Percentiles rank a stretch among this genome's conserved stretches.
These are phyloP conservation scores for Acanthamoeba royreba DNA, from an alignment of 208 protist species.

Conservation along the genomic window DNA sequence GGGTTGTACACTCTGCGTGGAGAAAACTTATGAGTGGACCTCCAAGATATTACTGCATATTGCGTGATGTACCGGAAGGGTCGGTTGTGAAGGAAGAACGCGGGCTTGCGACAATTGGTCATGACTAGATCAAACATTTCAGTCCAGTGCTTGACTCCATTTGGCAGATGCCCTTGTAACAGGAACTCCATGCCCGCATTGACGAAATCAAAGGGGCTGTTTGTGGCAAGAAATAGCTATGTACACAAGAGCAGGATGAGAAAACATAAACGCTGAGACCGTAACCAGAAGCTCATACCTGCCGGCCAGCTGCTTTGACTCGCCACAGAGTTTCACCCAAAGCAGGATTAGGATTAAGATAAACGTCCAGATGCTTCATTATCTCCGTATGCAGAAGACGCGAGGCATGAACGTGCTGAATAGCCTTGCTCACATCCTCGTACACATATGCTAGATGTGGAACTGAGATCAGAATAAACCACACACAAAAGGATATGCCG, in stretches of 20 bases:
- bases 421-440: slow-evolving; percentile 15
- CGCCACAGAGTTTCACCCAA: slow-evolving; percentile 50
- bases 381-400: slow-evolving; percentile 57
- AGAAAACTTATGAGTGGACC: background rate
- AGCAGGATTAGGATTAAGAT: slow-evolving; percentile 54
- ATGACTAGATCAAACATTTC: slow-evolving; percentile 63
- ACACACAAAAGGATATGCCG: too few species aligned
- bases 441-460: background rate
- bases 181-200: slow-evolving; percentile 58
- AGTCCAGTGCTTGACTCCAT: slow-evolving; percentile 48
- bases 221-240: slow-evolving; percentile 63
- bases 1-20: background rate
- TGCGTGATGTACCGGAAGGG: slow-evolving; percentile 43
- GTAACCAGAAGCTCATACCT: too few species aligned
- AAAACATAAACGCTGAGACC: too few species aligned
- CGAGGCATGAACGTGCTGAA: background rate
- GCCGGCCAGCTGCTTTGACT: slow-evolving; percentile 32
- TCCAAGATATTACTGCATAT: too few species aligned
- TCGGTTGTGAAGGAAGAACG: slow-evolving; percentile 58
- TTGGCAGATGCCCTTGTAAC: slow-evolving; percentile 1
- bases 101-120: slow-evolving; percentile 54
- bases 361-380: slow-evolving; percentile 51
- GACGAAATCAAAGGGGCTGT: slow-evolving; percentile 58
- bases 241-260: background rate
- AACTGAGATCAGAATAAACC: background rate